Percentiles rank a stretch among this genome's conserved stretches.
Conservation (phyloP, 257 asterid species). For the Nicotiana otophora region DNA sequence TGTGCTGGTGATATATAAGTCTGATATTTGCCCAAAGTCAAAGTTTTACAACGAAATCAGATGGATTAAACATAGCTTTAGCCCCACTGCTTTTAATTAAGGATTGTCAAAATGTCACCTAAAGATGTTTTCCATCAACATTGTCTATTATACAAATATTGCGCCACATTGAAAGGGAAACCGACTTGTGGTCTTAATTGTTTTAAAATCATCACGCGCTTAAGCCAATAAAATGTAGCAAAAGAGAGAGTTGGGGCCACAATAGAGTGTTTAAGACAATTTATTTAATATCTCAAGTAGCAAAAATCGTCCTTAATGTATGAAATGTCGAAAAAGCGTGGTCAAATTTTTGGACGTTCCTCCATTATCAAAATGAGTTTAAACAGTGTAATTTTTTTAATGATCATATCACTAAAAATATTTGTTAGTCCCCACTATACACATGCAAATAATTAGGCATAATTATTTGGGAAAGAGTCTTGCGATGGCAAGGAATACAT, state of each 20-base stretch:
- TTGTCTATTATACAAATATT: background rate
- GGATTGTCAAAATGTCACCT: background rate
- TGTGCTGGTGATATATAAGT: background rate
- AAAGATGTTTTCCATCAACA: background rate
- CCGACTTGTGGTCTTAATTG: background rate
- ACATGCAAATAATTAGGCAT: background rate
- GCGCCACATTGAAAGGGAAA: no score
- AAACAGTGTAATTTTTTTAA: background rate
- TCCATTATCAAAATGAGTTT: background rate
- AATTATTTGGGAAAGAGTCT: no score
- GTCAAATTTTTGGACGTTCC: background rate
- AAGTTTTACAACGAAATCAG: background rate
- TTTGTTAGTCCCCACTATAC: background rate
- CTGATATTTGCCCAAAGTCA: background rate
- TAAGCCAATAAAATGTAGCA: background rate
- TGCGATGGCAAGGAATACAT: no score
- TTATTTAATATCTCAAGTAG: background rate
- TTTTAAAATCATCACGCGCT: no score
- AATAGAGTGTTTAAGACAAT: background rate
- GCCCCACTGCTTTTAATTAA: no score
- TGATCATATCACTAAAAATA: background rate
- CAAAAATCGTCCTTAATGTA: background rate
- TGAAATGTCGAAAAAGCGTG: background rate
- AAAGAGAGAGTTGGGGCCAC: background rate
- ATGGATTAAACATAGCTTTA: background rate